These are phyloP conservation scores for Kodamaea sp. DNA, from an alignment of 1,139 yeast species.

Conservation along the genomic window DNA sequence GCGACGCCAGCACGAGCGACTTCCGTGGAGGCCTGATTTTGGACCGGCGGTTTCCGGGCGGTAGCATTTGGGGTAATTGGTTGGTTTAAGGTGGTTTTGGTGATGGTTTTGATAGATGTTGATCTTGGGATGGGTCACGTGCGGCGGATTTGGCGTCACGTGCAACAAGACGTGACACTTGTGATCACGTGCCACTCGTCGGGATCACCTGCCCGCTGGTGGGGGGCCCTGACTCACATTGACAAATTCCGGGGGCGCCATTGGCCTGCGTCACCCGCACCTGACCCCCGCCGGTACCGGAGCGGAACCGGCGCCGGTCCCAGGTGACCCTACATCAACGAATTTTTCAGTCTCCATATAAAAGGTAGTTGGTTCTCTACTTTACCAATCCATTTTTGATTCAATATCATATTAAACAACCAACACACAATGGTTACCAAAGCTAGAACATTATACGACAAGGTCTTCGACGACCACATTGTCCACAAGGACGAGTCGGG, in stretches of 20 bases:
- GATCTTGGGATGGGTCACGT: not conserved
- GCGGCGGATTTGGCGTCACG: not conserved
- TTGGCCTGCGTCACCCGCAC: constrained; percentile 5
- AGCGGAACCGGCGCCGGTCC: constrained; percentile 12
- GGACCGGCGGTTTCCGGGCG: constrained; percentile 49
- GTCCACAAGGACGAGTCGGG: constrained; percentile 89
- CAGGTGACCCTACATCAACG: too few species aligned
- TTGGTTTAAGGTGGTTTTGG: not conserved
- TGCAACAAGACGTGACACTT: too few species aligned
- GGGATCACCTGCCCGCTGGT: too few species aligned
- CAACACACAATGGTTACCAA: constrained; percentile 10
- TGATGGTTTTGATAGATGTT: not conserved
- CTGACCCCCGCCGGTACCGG: constrained; percentile 11
- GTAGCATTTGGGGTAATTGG: constrained; percentile 28
- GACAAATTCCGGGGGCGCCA: constrained; percentile 6
- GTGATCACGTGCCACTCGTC: too few species aligned
- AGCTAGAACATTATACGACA: constrained; percentile 83
- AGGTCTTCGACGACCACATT: constrained; percentile 91
- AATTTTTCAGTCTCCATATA: too few species aligned
- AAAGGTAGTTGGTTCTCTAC: too few species aligned
- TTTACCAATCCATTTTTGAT: too few species aligned
- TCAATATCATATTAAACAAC: constrained; percentile 1
- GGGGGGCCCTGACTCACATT: constrained; percentile 2
- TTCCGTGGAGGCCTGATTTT: constrained; percentile 77
- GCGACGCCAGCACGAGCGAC: constrained; percentile 33